Evolutionary conservation across 2,329 filamentous ascomycete species (phyloP).

Genomic region (Purpureocillium lavendulum): DNA sequence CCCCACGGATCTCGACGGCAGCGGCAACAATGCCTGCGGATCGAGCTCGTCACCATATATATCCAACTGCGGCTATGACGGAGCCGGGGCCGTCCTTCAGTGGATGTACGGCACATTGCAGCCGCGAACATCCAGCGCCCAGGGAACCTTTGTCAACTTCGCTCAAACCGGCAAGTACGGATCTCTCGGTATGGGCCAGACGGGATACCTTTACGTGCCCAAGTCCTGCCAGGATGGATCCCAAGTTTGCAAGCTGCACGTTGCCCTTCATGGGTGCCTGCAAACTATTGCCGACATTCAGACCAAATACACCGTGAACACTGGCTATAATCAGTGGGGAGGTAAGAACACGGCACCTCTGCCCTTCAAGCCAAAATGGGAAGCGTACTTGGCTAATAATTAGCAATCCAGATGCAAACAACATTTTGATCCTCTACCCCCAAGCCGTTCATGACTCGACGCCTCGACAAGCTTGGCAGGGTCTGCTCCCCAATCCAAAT

Average conservation of each 20-base stretch:
- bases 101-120: constrained; percentile 7
- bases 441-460: constrained; percentile 2
- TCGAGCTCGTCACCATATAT: constrained; percentile 4
- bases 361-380: too few relatives aligned
- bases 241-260: constrained; percentile 5
- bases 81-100: constrained; percentile 5
- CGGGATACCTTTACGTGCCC: constrained; percentile 4
- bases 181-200: constrained; percentile 3
- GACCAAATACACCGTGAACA: constrained; percentile 3
- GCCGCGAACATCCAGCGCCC: constrained; percentile 1
- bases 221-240: constrained; percentile 2
- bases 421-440: constrained; percentile 1
- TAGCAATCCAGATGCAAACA: constrained; percentile 3
- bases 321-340: constrained; percentile 6
- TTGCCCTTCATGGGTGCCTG: constrained; percentile 6
- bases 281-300: constrained; percentile 1
- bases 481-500: constrained; percentile 4
- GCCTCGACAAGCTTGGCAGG: constrained; percentile 1
- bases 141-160: not conserved
- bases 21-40: constrained; percentile 6
- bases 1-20: constrained; percentile 7
- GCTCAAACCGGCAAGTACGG: constrained; percentile 5
- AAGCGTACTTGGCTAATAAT: not conserved
- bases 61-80: constrained; percentile 8
- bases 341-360: not conserved